Conservation (phyloP, 2,329 filamentous ascomycete genomes). For the Scedosporium minutisporum region DNA sequence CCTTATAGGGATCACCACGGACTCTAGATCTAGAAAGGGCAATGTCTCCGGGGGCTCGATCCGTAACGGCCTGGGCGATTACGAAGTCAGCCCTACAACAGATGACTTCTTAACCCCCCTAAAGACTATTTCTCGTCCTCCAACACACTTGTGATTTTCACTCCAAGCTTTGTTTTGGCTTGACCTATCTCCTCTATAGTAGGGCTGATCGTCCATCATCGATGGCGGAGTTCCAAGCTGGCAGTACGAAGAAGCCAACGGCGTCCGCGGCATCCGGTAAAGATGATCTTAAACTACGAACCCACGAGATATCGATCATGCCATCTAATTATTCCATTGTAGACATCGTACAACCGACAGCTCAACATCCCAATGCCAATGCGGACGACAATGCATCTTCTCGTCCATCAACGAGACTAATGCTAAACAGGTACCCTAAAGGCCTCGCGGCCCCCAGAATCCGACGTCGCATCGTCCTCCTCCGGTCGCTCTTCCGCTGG, state of each 20-base stretch:
- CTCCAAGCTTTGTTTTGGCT: too few species aligned
- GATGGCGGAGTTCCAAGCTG: too few species aligned
- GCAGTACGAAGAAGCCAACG: too few species aligned
- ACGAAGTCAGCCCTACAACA: too few species aligned
- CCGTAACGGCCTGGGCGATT: background rate
- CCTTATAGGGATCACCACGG: background rate
- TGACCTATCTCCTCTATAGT: too few species aligned
- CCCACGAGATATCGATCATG: background rate
- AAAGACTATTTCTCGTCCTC: too few species aligned
- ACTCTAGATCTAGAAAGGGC: background rate
- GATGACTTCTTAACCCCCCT: too few species aligned
- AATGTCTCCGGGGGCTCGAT: background rate
- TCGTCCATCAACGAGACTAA: background rate
- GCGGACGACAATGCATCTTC: background rate
- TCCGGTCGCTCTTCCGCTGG: background rate
- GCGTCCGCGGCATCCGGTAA: too few species aligned
- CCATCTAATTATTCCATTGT: too few species aligned
- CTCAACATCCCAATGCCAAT: background rate
- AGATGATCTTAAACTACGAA: background rate
- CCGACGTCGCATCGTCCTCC: background rate
- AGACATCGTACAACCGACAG: too few species aligned
- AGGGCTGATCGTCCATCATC: too few species aligned
- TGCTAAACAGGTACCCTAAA: conserved; percentile 13
- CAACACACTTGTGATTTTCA: too few species aligned
- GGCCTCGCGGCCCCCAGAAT: background rate